phyloP scores from a whole-genome alignment of 2,329 filamentous ascomycete genomes.

The Corniculantispora saksenae region DNA sequence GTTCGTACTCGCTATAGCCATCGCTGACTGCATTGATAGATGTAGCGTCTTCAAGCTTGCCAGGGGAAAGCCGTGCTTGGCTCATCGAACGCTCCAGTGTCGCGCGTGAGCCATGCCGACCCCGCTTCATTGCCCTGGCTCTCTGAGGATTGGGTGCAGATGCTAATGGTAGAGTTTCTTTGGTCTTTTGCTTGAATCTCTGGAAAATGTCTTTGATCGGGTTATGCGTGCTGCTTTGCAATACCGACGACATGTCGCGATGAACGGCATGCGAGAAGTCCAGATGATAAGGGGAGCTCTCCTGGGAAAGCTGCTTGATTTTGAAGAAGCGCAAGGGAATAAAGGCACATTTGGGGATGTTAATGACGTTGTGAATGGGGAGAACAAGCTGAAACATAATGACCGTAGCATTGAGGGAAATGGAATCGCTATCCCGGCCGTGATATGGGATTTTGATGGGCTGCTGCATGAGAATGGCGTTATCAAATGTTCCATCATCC shows the following conservation, averaged over 20 bases:
- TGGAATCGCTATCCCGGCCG: constrained; percentile 22
- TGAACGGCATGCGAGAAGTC: constrained; percentile 62
- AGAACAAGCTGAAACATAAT: constrained; percentile 63
- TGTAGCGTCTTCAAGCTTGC: constrained; percentile 18
- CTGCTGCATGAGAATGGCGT: constrained; percentile 46
- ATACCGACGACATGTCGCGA: constrained; percentile 58
- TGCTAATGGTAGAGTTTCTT: background rate
- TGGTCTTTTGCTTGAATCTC: background rate
- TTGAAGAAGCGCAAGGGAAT: constrained; percentile 66
- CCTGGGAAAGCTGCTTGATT: constrained; percentile 63
- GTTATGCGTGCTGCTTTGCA: constrained; percentile 30
- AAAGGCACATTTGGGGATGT: constrained; percentile 56
- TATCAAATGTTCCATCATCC: constrained; percentile 46
- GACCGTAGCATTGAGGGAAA: constrained; percentile 31
- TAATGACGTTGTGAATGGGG: constrained; percentile 58
- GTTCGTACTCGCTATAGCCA: constrained; percentile 1
- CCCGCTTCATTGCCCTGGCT: background rate
- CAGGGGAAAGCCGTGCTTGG: constrained; percentile 25
- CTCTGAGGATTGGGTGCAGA: background rate
- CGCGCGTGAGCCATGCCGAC: background rate
- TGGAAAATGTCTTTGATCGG: constrained; percentile 1
- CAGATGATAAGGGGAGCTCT: constrained; percentile 54
- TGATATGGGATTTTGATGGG: constrained; percentile 45
- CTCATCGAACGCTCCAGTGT: constrained; percentile 10
- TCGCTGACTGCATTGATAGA: constrained; percentile 10